Conservation (phyloP, 208 protist genomes). For the Acanthamoeba divionensis region DNA sequence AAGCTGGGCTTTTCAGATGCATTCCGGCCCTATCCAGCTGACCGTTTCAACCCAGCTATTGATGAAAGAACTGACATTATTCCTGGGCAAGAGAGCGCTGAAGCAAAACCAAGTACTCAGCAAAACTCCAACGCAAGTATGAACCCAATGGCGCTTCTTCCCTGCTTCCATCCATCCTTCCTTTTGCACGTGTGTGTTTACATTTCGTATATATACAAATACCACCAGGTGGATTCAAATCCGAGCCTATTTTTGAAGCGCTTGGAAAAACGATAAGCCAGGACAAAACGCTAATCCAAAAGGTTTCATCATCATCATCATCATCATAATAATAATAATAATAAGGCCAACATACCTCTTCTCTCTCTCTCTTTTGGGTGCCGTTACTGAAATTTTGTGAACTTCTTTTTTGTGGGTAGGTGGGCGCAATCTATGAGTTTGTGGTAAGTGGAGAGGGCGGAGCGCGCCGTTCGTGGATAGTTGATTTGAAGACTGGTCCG, state of each 20-base stretch:
- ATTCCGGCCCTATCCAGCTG: background rate
- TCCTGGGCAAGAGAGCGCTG: background rate
- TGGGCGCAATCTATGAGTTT: slow-evolving; percentile 65
- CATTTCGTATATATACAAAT: too few relatives aligned
- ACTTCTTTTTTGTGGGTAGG: slow-evolving; percentile 29
- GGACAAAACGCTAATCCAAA: slow-evolving; percentile 55
- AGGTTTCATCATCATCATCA: background rate
- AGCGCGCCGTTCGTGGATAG: slow-evolving; percentile 54
- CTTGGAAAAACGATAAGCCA: background rate
- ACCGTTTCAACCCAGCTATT: slow-evolving; percentile 34
- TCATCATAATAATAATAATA: too few relatives aligned
- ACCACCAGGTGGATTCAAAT: background rate
- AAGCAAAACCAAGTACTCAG: background rate
- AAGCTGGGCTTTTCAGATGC: background rate
- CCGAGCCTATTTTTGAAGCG: background rate
- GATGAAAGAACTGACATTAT: slow-evolving; percentile 2
- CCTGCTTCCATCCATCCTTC: background rate
- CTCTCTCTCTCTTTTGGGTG: background rate
- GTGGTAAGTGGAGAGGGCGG: slow-evolving; percentile 21
- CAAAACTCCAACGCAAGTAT: background rate
- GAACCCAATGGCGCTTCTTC: background rate
- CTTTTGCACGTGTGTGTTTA: background rate
- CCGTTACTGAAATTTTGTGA: too few relatives aligned
- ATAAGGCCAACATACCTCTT: background rate
- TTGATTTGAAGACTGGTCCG: slow-evolving; percentile 64